Evolutionary conservation across 257 asterid species (phyloP).

Genomic region (Phtheirospermum japonicum): DNA sequence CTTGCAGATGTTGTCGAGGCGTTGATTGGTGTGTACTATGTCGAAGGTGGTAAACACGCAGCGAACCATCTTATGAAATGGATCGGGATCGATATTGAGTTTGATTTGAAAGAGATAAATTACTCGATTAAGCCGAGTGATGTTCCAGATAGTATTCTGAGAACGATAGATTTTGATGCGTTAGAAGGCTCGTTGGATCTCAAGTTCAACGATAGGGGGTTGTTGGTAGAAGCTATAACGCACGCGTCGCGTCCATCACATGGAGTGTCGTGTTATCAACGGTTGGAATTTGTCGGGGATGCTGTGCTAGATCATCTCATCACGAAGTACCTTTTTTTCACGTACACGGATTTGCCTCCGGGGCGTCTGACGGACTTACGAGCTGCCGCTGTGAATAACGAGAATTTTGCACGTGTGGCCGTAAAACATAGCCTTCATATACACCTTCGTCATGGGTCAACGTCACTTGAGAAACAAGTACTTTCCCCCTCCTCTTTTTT

Average conservation of each 20-base stretch:
- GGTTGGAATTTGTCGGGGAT: slow-evolving; percentile 97
- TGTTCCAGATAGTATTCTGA: slow-evolving; percentile 67
- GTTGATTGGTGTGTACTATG: slow-evolving; percentile 85
- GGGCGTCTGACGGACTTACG: slow-evolving; percentile 96
- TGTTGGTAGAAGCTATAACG: slow-evolving; percentile 94
- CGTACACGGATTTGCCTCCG: slow-evolving; percentile 95
- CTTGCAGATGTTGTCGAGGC: slow-evolving; percentile 99
- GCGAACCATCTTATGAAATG: slow-evolving; percentile 97
- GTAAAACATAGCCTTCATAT: slow-evolving; percentile 82
- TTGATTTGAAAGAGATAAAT: slow-evolving; percentile 60
- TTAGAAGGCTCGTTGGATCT: slow-evolving; percentile 65
- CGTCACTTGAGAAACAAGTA: slow-evolving; percentile 96
- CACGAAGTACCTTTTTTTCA: slow-evolving; percentile 81
- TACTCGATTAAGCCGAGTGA: slow-evolving; percentile 44
- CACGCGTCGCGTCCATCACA: slow-evolving; percentile 99
- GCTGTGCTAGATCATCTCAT: slow-evolving; percentile 97
- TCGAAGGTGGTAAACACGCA: slow-evolving; percentile 88
- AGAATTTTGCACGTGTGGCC: slow-evolving; percentile 96
- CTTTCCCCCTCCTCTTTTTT: not conserved
- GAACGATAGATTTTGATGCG: slow-evolving; percentile 72
- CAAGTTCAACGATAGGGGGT: slow-evolving; percentile 63
- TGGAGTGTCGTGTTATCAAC: slow-evolving; percentile 95
- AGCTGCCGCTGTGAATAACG: slow-evolving; percentile 99
- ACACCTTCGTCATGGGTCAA: slow-evolving; percentile 98
- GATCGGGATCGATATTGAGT: slow-evolving; percentile 86